Conservation (phyloP, 1,284 basidiomycete species). For the Sporisorium iseilematis-ciliati region DNA sequence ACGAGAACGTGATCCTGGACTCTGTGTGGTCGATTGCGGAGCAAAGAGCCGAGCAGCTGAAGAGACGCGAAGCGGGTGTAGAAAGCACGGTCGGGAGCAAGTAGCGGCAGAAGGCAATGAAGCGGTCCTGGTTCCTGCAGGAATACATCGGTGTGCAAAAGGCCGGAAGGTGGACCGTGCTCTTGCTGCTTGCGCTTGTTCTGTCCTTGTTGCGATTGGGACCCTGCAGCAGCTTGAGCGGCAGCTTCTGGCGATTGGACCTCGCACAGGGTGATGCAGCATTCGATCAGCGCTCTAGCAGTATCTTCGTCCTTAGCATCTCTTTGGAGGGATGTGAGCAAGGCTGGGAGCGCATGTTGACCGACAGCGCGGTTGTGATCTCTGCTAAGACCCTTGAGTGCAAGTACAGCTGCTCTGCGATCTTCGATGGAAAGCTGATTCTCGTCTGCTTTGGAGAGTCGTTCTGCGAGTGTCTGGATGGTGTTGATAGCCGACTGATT, state of each 20-base stretch:
- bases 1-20: slow-evolving; percentile 91
- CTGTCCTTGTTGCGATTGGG: slow-evolving; percentile 22
- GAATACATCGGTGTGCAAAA: slow-evolving; percentile 79
- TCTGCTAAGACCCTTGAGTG: slow-evolving; percentile 89
- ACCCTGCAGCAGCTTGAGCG: background rate
- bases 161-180: slow-evolving; percentile 74
- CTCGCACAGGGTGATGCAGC: slow-evolving; percentile 62
- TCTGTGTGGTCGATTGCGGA: slow-evolving; percentile 75
- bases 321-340: slow-evolving; percentile 51
- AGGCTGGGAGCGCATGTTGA: slow-evolving; percentile 55
- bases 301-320: slow-evolving; percentile 62
- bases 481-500: slow-evolving; percentile 84
- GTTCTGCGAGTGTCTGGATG: slow-evolving; percentile 86
- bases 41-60: slow-evolving; percentile 87
- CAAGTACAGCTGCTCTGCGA: slow-evolving; percentile 87
- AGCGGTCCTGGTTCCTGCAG: slow-evolving; percentile 79
- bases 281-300: slow-evolving; percentile 56
- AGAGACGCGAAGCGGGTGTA: slow-evolving; percentile 89
- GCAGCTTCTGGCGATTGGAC: slow-evolving; percentile 30
- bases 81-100: slow-evolving; percentile 73
- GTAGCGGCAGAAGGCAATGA: slow-evolving; percentile 81
- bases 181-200: slow-evolving; percentile 38
- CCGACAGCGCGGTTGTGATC: slow-evolving; percentile 80
- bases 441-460: slow-evolving; percentile 73
- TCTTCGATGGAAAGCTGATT: slow-evolving; percentile 73